A percentile compares a stretch with the other conserved stretches of the same genome.
These are phyloP conservation scores for Claviceps paspali DNA, from an alignment of 2,329 filamentous ascomycete genomes.

Conservation along the genomic window DNA sequence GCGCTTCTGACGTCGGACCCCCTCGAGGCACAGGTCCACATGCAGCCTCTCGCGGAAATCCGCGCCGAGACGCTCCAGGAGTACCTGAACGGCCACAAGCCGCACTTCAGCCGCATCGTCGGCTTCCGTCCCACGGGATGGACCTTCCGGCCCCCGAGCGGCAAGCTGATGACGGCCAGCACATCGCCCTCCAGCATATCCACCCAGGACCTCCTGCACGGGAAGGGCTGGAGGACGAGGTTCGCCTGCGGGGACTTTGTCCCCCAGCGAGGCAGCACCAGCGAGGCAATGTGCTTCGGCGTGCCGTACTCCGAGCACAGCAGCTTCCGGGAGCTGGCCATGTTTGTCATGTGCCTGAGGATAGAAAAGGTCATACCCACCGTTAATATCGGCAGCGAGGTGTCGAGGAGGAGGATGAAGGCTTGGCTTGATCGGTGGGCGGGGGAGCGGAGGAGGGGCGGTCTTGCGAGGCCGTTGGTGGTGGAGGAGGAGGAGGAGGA, in stretches of 20 bases:
- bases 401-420: slow-evolving; percentile 44
- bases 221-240: slow-evolving; percentile 56
- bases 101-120: slow-evolving; percentile 72
- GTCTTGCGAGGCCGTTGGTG: slow-evolving; percentile 30
- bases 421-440: slow-evolving; percentile 50
- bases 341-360: slow-evolving; percentile 77
- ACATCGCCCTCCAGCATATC: slow-evolving; percentile 33
- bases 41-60: slow-evolving; percentile 93
- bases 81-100: slow-evolving; percentile 67
- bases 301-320: slow-evolving; percentile 95
- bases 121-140: slow-evolving; percentile 89
- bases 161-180: slow-evolving; percentile 38
- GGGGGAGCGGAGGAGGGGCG: slow-evolving; percentile 39
- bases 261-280: slow-evolving; percentile 70
- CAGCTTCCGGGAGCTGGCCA: slow-evolving; percentile 82
- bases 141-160: slow-evolving; percentile 63
- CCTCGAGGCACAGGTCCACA: slow-evolving; percentile 81
- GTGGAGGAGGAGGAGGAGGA: slow-evolving; percentile 25
- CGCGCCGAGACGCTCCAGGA: slow-evolving; percentile 80
- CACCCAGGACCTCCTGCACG: slow-evolving; percentile 36
- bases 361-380: slow-evolving; percentile 89
- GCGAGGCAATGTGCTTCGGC: slow-evolving; percentile 73
- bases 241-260: slow-evolving; percentile 60
- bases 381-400: slow-evolving; percentile 60
- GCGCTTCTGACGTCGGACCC: slow-evolving; percentile 67